Conservation (phyloP, 768 basidiomycete species). For the Lactarius deliciosus region DNA sequence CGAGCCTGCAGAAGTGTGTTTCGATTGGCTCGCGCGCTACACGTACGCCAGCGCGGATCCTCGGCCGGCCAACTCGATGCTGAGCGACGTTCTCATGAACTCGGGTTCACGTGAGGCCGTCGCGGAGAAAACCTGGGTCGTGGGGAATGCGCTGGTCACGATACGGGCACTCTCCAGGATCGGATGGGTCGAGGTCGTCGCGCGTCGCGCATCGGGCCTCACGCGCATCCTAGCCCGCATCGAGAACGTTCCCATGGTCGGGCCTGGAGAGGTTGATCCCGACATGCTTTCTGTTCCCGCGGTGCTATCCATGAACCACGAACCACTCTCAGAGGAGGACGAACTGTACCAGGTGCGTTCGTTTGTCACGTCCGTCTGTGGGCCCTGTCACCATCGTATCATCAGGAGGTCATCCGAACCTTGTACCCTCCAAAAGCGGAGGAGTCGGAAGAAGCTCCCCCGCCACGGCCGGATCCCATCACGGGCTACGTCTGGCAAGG, state of each 20-base stretch:
- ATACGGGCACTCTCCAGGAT: slow-evolving; percentile 66
- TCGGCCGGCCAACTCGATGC: slow-evolving; percentile 73
- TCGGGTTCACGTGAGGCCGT: slow-evolving; percentile 46
- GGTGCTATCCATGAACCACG: slow-evolving; percentile 68
- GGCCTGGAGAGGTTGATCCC: slow-evolving; percentile 80
- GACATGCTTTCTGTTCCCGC: slow-evolving; percentile 73
- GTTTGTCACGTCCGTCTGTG: not conserved
- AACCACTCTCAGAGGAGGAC: slow-evolving; percentile 30
- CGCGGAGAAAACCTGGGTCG: slow-evolving; percentile 77
- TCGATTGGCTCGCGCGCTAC: slow-evolving; percentile 96
- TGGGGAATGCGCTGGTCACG: slow-evolving; percentile 83
- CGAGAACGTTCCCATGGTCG: slow-evolving; percentile 87
- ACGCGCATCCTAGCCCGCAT: slow-evolving; percentile 80
- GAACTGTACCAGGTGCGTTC: slow-evolving; percentile 30
- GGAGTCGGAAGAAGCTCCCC: slow-evolving; percentile 27
- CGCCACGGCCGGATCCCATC: slow-evolving; percentile 62
- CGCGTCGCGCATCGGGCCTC: slow-evolving; percentile 85
- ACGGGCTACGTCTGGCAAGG: slow-evolving; percentile 89
- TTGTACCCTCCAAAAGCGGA: slow-evolving; percentile 20
- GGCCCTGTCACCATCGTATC: slow-evolving; percentile 8
- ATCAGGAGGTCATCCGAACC: slow-evolving; percentile 23
- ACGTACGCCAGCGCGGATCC: slow-evolving; percentile 94
- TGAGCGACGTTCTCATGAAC: slow-evolving; percentile 78
- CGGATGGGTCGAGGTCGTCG: slow-evolving; percentile 88
- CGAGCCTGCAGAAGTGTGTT: slow-evolving; percentile 92